Evolutionary conservation across 805 yeast genomes (phyloP), one percentile per base, ranked within the genome.

Genomic region (Myxozyma vanderwaltii): DNA sequence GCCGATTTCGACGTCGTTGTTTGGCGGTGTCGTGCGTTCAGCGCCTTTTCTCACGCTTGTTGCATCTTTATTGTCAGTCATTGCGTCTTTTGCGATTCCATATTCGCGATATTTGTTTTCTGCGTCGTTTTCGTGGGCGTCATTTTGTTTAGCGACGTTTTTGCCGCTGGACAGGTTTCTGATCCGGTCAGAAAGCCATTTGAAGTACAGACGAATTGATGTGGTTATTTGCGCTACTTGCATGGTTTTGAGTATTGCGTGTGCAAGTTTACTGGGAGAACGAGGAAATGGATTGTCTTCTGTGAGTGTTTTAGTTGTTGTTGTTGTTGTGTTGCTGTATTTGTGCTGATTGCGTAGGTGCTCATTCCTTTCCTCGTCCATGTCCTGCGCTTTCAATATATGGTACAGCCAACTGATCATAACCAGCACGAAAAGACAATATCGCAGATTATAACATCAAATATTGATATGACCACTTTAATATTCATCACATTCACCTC

Each of bases 81-180:
- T 53, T n/a, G 49, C 65, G 12, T 21, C 55, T 31, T 62, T 59
- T 38, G 64, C 43, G 8, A 56, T 62, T 29, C 65, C 65, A 3
- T 62, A 62, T 51, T 62, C 65, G 49, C 60, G 61, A 8, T 62
- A 57, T 38, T 61, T 62, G 17, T 62, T 62, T 48, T 62, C 65
- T 7, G 64, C 65, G 12, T 21, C 54, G 35, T 62, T 62, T 46
- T 62, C 65, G 31, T 62, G 65, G 65, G 65, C 64, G 31, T 39
- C 58, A 24, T 62, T 62, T 44, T 52, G 56, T 38, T 35, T 54
- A 33, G 53, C 52, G 38, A 62, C 65, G 26, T 44, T 59, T 17
- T 38, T 62, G 26, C 65, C 65, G 13, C 17, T 62, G 10, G 65
- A 62, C 36, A 26, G 65, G 23, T 59, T 62, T 24, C 40, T 62